A percentile compares a stretch with the other conserved stretches of the same genome.
Conservation (phyloP, 768 basidiomycete species). For the Termitomyces sp. region DNA sequence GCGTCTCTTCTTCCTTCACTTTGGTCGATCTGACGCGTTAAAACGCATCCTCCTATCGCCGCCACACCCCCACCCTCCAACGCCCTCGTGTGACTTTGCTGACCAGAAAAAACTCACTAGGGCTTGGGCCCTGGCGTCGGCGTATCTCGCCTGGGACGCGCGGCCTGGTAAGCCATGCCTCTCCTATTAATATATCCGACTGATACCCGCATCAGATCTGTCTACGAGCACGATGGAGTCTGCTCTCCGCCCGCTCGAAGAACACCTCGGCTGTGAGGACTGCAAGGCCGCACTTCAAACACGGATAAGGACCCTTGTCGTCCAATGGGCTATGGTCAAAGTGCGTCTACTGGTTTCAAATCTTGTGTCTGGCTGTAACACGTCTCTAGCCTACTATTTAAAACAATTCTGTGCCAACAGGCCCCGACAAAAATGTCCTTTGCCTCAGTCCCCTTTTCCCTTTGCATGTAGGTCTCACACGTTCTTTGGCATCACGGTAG, state of each 20-base stretch:
- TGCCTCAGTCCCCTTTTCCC: too few relatives aligned
- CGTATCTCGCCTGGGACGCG: slow-evolving; percentile 82
- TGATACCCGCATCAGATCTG: slow-evolving; percentile 42
- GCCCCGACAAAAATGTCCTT: too few relatives aligned
- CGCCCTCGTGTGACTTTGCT: slow-evolving; percentile 56
- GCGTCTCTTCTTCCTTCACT: slow-evolving; percentile 78
- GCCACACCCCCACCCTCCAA: slow-evolving; percentile 73
- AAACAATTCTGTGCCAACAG: too few relatives aligned
- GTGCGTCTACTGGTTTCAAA: slow-evolving; percentile 26
- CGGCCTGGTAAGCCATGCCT: slow-evolving; percentile 52
- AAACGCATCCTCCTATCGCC: slow-evolving; percentile 74
- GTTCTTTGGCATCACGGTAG: too few relatives aligned
- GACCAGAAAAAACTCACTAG: slow-evolving; percentile 77
- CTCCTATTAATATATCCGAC: slow-evolving; percentile 10
- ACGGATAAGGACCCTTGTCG: slow-evolving; percentile 59
- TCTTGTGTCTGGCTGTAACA: background rate
- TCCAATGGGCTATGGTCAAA: slow-evolving; percentile 80
- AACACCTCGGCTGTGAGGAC: slow-evolving; percentile 65
- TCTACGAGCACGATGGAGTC: slow-evolving; percentile 69
- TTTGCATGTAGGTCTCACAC: too few relatives aligned
- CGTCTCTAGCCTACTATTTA: slow-evolving; percentile 24
- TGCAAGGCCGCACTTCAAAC: slow-evolving; percentile 60
- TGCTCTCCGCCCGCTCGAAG: slow-evolving; percentile 62
- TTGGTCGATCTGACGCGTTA: slow-evolving; percentile 76
- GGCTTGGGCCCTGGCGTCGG: slow-evolving; percentile 79